phyloP scores from a whole-genome alignment of 352 stramenopile genomes.

The Pythium phragmiticola region DNA sequence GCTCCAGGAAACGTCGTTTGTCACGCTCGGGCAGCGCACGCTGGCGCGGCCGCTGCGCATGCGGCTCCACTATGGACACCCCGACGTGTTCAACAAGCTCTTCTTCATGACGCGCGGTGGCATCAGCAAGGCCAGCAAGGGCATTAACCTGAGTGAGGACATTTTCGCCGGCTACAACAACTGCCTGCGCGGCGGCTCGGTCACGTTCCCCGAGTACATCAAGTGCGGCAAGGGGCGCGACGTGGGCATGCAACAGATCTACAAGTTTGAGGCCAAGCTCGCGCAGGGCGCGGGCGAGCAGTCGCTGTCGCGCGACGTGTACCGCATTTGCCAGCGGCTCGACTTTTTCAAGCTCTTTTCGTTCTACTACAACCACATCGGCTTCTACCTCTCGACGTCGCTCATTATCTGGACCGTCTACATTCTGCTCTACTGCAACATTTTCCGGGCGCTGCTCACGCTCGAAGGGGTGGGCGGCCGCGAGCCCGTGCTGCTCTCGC shows the following conservation, averaged over 20 bases:
- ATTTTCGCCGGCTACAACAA: conserved; percentile 99
- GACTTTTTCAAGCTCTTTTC: conserved; percentile 98
- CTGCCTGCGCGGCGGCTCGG: conserved; percentile 94
- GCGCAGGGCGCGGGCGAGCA: conserved; percentile 97
- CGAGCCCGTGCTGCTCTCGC: conserved; percentile 92
- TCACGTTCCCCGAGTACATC: conserved; percentile 98
- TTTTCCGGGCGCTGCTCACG: conserved; percentile 91
- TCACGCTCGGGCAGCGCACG: conserved; percentile 97
- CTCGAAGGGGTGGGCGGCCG: conserved; percentile 92
- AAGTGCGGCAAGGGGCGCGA: conserved; percentile 99
- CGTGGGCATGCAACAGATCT: conserved; percentile 99
- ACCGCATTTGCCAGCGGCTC: conserved; percentile 95
- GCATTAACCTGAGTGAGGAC: conserved; percentile 99
- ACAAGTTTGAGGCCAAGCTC: conserved; percentile 99
- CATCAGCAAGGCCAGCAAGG: conserved; percentile 98
- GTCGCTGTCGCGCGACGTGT: conserved; percentile 97
- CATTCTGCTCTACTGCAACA: conserved; percentile 96
- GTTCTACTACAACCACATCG: conserved; percentile 99
- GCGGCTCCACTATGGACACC: conserved; percentile 98
- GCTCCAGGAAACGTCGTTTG: conserved; percentile 98
- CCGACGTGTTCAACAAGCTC: conserved; percentile 99
- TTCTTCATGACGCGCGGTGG: conserved; percentile 99
- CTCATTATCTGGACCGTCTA: conserved; percentile 98
- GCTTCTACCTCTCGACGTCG: conserved; percentile 97
- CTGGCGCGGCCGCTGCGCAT: conserved; percentile 95